Evolutionary conservation across 257 asterid species (phyloP), one percentile per base, ranked within the genome.

Genomic region (Ligustrum vulgare): DNA sequence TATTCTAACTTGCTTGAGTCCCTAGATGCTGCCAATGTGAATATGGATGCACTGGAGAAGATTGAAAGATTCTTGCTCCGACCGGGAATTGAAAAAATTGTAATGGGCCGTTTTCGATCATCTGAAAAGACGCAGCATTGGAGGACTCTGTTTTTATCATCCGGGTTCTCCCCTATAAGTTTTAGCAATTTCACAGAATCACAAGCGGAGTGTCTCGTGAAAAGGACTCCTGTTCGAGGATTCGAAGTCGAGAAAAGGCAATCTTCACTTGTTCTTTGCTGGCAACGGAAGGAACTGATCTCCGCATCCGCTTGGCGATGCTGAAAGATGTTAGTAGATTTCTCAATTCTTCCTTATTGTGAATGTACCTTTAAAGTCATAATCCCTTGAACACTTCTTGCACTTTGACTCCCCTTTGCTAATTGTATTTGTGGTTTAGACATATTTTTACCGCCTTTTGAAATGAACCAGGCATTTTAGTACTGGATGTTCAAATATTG

Each of bases 241-340:
- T 95, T 95, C 75, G 94, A 87, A 41, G 91, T 95, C 4, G 99
- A 95, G 87, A 95, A 91, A 89, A 86, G 98, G 73, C 99, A 95
- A 70, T 88, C 91, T 28, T 87, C 97, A 3, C 97, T 95, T 8
- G 95, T 93, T 58, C 97, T 95, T 32, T 91, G 97, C 73, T 95
- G 99, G 99, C 97, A 95, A 69, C 75, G 92, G 56, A 93, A 95
- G 93, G 99, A 95, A 86, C 92, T 95, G 66, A 79, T 95, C 74
- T 95, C 99, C 20, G 97, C 91, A 36, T 90, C 97, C 3, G 99
- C 98, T 74, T 95, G 99, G 99, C 87, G 96, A 80, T 91, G 97
- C 90, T 95, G 75, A 88, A 64, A 58, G 22, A n/a, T 58, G 75
- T 39, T 74, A 63, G 80, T 71, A 67, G 84, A 75, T 71, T 49